Base-by-base conservation (phyloP, 176 grass and related monocot genomes). In the Aegilops umbellulata region DNA sequence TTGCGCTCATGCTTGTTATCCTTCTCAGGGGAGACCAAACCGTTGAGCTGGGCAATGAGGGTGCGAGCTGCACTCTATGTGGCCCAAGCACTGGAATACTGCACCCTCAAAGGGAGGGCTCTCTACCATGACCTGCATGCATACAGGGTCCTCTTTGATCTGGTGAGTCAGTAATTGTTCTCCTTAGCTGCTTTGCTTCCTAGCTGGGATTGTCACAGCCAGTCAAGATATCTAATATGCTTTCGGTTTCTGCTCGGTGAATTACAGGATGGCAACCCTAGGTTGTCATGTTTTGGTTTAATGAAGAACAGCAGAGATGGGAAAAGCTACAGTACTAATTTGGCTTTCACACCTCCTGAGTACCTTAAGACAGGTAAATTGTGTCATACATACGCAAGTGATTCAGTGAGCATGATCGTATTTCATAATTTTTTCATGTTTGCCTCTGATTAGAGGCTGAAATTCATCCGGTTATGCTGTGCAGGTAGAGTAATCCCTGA, bases 231-330 rank as follows among this genome's bases (percentile, higher is more conserved):
- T 71, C 26, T 60, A 64, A 74, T 62, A 15, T 26, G 1, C 16
- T 81, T 42, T 35, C 51, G 3, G 7, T 65, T 77, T 74, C 26
- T 70, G 14, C 6, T 80, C 35, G 34, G 17, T 74, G 55, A 55
- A 73, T 84, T 74, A 60, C 81, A 95, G 95, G 91, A 95, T 60
- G 91, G 91, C 60, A 94, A 90, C 65, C 93, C 91, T n/a, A 95
- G 91, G 47, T 39, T 98, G 61, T 98, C 95, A 13, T 98, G 95
- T 80, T 98, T 95, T 10, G 93, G 95, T 73, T 81, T 98, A 63
- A 95, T 98, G 95, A 95, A 98, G 80, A 95, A 98, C 63, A 95
- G 95, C 82, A 86, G 95, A 78, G 91, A 98, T 78, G 95, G 93
- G 25, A 95, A 98, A 65, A 98, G 93, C 74, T 98, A 98, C 78